A percentile compares a stretch with the other conserved stretches of the same genome.
These are phyloP conservation scores for Telopea speciosissima DNA, from an alignment of 177 flowering plant genomes.

Conservation along the genomic window DNA sequence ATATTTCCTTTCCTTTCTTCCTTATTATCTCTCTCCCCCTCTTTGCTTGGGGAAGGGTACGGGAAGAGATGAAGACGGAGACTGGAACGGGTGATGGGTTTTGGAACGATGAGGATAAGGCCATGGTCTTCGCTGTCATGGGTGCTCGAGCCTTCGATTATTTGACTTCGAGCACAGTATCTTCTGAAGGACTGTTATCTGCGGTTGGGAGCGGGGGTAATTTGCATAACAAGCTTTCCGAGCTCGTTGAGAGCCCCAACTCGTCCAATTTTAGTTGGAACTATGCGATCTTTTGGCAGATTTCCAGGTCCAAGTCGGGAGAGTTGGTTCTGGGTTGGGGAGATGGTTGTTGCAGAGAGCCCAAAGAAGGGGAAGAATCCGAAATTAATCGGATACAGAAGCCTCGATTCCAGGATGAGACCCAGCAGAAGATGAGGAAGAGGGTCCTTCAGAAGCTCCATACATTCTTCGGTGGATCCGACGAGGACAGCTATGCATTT, in stretches of 20 bases:
- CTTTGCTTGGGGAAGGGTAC: background rate
- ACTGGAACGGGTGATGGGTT: slow-evolving; percentile 32
- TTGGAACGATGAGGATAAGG: slow-evolving; percentile 78
- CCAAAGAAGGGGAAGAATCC: slow-evolving; percentile 65
- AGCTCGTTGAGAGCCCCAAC: slow-evolving; percentile 74
- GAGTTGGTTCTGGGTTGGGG: slow-evolving; percentile 83
- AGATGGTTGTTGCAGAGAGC: slow-evolving; percentile 89
- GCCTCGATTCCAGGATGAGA: slow-evolving; percentile 12
- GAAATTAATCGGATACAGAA: slow-evolving; percentile 27
- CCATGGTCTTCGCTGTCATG: slow-evolving; percentile 62
- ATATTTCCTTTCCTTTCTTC: background rate
- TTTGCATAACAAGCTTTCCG: slow-evolving; percentile 77
- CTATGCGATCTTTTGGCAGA: slow-evolving; percentile 92
- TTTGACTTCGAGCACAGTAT: slow-evolving; percentile 50
- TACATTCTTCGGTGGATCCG: slow-evolving; percentile 28
- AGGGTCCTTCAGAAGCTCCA: slow-evolving; percentile 78
- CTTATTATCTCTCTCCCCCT: background rate
- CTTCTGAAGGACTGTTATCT: slow-evolving; percentile 52
- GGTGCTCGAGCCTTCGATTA: slow-evolving; percentile 74
- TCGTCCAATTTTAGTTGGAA: slow-evolving; percentile 72
- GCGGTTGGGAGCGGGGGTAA: slow-evolving; percentile 53
- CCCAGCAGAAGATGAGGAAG: slow-evolving; percentile 68
- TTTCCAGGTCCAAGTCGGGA: slow-evolving; percentile 65
- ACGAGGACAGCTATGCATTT: slow-evolving; percentile 28
- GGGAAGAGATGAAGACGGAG: slow-evolving; percentile 35